Percentiles rank a stretch among this genome's conserved stretches.
These are phyloP conservation scores for Xylariales sp. DNA, from an alignment of 2,329 filamentous ascomycete species.

Conservation along the genomic window DNA sequence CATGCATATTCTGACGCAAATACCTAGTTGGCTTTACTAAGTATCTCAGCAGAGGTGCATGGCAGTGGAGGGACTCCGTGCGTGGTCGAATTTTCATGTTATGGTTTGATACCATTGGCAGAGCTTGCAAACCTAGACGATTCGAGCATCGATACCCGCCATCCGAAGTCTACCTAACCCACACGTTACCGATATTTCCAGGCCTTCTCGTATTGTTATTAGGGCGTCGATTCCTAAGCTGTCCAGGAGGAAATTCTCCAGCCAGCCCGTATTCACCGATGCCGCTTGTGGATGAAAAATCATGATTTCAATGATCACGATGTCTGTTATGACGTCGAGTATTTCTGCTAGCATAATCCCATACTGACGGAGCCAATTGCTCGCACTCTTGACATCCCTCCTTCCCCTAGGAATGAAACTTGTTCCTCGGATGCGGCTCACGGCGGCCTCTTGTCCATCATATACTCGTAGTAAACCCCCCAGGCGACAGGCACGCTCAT, in stretches of 20 bases:
- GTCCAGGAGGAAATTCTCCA: not conserved
- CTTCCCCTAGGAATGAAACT: not conserved
- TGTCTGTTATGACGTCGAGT: slow-evolving; percentile 1
- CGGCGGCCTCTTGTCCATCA: not conserved
- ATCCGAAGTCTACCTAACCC: not conserved
- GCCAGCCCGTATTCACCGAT: not conserved
- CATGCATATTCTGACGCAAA: not conserved
- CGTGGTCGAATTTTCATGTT: not conserved
- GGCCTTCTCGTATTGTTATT: not conserved
- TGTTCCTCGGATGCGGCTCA: not conserved
- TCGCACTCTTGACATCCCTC: not conserved
- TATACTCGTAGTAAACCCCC: not conserved
- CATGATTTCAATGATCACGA: not conserved
- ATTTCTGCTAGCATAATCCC: not conserved
- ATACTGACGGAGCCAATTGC: not conserved
- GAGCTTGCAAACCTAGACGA: not conserved
- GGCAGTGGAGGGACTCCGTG: not conserved
- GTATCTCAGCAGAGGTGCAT: not conserved
- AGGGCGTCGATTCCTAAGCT: not conserved
- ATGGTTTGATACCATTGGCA: not conserved
- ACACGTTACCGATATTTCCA: not conserved
- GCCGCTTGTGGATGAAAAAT: not conserved
- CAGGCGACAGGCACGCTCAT: not conserved
- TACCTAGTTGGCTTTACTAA: not conserved
- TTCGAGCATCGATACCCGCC: not conserved